Evolutionary conservation across 2,329 filamentous ascomycete species (phyloP), one percentile per base, ranked within the genome.

Genomic region (Aspergillus pseudotamarii): DNA sequence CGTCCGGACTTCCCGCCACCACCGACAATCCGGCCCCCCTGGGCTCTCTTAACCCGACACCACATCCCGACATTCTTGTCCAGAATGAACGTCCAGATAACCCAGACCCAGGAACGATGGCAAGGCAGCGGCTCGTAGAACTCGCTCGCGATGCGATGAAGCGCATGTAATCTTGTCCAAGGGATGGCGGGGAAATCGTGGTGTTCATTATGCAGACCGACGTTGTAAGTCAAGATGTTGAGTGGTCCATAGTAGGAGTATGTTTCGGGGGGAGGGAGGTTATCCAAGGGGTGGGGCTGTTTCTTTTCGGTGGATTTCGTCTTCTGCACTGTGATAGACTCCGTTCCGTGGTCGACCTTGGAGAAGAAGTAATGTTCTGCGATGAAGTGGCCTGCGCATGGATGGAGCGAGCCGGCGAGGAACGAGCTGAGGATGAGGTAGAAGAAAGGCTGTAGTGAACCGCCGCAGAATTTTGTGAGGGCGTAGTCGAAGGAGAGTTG

Each of bases 141-240:
- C 79, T 98, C 95, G 68, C 86, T 86, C 1, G 95, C 95, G 61
- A 96, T 91, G 66, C 88, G 81, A 74, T 94, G 88, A 59, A 99
- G 83, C 74, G 84, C 85, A 60, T 89, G 91, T 45, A 99, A 85
- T 36, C 91, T 85, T 11, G 93, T 97, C 95, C 95, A 99, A 0
- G 95, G 94, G 54, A 99, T 88, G 55, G 95, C 95, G 12, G 95
- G 95, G 81, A 99, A 99, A 79, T 99, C 95, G 78, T 99, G 95
- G 80, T 99, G 95, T 83, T 99, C 95, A 77, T 99, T 99, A 83
- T 99, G 95, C 73, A 97, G 83, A 59, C 95, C 95, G 53, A 99
- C 95, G 72, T 99, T 99, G 84, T 98, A 99, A 0, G 94, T 97
- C 57, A 99, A 81, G 72, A 93, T 80, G 81, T 99, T 99, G 68